Percentiles rank a stretch among this genome's conserved stretches.
phyloP scores from a whole-genome alignment of 2,329 filamentous ascomycete genomes.

The Aureobasidium sp. region DNA sequence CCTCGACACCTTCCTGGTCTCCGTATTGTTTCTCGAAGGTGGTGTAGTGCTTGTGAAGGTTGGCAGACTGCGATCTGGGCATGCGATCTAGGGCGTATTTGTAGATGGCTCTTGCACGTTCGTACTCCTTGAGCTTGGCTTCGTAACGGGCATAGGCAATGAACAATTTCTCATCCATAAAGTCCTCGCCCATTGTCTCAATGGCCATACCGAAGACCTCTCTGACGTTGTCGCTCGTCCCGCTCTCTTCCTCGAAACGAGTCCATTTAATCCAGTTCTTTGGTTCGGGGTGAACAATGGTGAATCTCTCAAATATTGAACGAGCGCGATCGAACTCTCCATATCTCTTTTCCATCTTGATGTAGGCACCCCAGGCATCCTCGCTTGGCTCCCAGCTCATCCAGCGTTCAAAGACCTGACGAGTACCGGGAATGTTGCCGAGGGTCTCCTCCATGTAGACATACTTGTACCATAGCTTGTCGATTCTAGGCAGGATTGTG shows the following conservation, averaged over 20 bases:
- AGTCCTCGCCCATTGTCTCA: slow-evolving; percentile 84
- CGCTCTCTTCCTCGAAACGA: slow-evolving; percentile 91
- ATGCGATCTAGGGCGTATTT: slow-evolving; percentile 92
- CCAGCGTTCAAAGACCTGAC: slow-evolving; percentile 95
- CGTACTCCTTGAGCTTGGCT: slow-evolving; percentile 88
- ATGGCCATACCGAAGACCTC: slow-evolving; percentile 86
- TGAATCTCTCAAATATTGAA: slow-evolving; percentile 82
- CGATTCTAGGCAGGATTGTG: slow-evolving; percentile 77
- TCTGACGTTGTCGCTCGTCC: slow-evolving; percentile 81
- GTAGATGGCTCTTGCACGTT: slow-evolving; percentile 88
- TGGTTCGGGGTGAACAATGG: slow-evolving; percentile 84
- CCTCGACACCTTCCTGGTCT: slow-evolving; percentile 84
- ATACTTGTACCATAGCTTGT: slow-evolving; percentile 99
- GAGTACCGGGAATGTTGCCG: slow-evolving; percentile 82
- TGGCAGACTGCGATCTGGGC: slow-evolving; percentile 74
- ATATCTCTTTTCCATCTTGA: slow-evolving; percentile 94
- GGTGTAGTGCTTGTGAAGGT: slow-evolving; percentile 87
- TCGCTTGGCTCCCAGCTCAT: slow-evolving; percentile 98
- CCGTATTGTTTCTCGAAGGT: slow-evolving; percentile 98
- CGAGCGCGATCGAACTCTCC: slow-evolving; percentile 85
- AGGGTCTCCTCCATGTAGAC: slow-evolving; percentile 98
- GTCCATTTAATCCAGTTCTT: slow-evolving; percentile 99
- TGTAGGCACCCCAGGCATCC: slow-evolving; percentile 89
- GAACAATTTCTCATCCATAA: slow-evolving; percentile 93
- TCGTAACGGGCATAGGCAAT: slow-evolving; percentile 94